Conservation (phyloP, 2,329 filamentous ascomycete species). For the Neopestalotiopsis sp. region DNA sequence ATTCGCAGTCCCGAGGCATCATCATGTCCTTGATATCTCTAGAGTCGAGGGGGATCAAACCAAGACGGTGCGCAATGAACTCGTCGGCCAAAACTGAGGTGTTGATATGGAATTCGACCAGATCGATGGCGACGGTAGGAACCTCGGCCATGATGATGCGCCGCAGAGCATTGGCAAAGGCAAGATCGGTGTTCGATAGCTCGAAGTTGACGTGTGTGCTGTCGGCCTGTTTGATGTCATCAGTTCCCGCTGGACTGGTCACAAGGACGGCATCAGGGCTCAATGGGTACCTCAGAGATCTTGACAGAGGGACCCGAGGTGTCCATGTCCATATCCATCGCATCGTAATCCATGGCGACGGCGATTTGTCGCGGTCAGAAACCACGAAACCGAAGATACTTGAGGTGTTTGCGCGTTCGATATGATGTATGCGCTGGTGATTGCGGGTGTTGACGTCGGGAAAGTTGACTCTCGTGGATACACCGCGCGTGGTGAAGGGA, state of each 20-base stretch:
- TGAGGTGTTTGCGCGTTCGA: not conserved
- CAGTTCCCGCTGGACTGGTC: not conserved
- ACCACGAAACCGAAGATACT: not conserved
- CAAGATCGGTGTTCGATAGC: conserved; percentile 84
- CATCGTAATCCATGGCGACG: conserved; percentile 60
- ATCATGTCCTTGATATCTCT: conserved; percentile 82
- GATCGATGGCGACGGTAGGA: conserved; percentile 91
- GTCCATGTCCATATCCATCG: conserved; percentile 65
- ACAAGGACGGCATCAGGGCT: not conserved
- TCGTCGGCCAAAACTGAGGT: conserved; percentile 96
- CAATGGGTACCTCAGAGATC: conserved; percentile 58
- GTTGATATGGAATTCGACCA: conserved; percentile 91
- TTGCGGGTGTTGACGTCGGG: not conserved
- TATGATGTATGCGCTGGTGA: not conserved
- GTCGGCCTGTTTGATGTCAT: conserved; percentile 65
- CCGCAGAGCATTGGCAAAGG: conserved; percentile 91
- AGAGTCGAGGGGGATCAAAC: conserved; percentile 85
- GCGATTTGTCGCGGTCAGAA: conserved; percentile 14
- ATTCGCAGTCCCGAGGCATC: conserved; percentile 94
- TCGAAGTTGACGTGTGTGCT: conserved; percentile 86
- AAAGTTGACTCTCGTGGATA: not conserved
- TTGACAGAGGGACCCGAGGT: conserved; percentile 62
- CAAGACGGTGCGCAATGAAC: conserved; percentile 91
- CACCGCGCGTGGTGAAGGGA: not conserved
- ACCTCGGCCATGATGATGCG: conserved; percentile 93